Conservation (phyloP, 2,329 filamentous ascomycete genomes). For the Chalaropsis thielavioides region DNA sequence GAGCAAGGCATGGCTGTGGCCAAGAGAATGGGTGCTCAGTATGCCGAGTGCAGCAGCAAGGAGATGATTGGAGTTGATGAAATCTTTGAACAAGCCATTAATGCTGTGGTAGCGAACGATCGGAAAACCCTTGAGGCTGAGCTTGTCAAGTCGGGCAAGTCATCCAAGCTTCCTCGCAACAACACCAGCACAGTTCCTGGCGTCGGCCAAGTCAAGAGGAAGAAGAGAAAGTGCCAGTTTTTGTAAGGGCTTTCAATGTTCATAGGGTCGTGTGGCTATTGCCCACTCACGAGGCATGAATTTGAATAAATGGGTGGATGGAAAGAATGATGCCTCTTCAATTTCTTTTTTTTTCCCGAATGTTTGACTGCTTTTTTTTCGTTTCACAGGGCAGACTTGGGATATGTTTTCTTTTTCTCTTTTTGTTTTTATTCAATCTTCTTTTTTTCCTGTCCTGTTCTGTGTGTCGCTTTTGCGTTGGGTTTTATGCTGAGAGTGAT, state of each 20-base stretch:
- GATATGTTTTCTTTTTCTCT: constrained; percentile 21
- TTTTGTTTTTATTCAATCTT: constrained; percentile 20
- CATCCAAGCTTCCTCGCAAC: constrained; percentile 23
- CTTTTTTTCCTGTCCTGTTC: constrained; percentile 14
- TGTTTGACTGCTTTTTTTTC: constrained; percentile 12
- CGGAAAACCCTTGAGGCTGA: constrained; percentile 44
- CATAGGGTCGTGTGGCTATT: background rate
- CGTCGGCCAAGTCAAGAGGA: constrained; percentile 46
- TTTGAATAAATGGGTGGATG: constrained; percentile 2
- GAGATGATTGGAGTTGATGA: constrained; percentile 94
- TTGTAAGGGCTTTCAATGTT: constrained; percentile 37
- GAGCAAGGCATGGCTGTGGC: constrained; percentile 82
- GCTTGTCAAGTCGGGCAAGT: constrained; percentile 27
- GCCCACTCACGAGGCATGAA: constrained; percentile 9
- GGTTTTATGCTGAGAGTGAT: background rate
- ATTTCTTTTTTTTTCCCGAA: constrained; percentile 23
- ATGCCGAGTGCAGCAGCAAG: constrained; percentile 98
- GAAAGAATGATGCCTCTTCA: constrained; percentile 1
- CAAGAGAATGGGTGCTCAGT: constrained; percentile 82
- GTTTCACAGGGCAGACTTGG: constrained; percentile 8
- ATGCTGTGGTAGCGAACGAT: constrained; percentile 75
- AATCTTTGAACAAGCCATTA: constrained; percentile 84
- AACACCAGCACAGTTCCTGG: constrained; percentile 29
- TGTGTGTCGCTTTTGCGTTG: background rate
- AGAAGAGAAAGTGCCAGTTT: constrained; percentile 72